These are phyloP conservation scores for Trichoderma erinaceum DNA, from an alignment of 495 filamentous ascomycete genomes.

Conservation along the genomic window DNA sequence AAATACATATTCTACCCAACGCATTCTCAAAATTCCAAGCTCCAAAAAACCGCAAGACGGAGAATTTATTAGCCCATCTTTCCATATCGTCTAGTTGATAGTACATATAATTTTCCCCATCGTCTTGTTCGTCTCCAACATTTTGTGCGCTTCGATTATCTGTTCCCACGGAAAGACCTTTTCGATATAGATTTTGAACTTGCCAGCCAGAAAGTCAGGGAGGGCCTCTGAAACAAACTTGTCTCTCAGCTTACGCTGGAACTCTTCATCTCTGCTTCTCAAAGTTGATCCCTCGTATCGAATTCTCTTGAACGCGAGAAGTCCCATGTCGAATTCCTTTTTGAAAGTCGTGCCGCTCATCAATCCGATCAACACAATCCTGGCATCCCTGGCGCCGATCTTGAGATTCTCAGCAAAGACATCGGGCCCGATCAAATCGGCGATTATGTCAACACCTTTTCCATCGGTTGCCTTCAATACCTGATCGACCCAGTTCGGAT, in stretches of 20 bases:
- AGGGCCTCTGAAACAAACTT: slow-evolving; percentile 64
- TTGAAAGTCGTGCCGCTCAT: slow-evolving; percentile 62
- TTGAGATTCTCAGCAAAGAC: slow-evolving; percentile 78
- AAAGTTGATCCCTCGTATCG: slow-evolving; percentile 75
- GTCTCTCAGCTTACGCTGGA: slow-evolving; percentile 73
- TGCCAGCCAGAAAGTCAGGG: slow-evolving; percentile 39
- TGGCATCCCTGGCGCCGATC: slow-evolving; percentile 65
- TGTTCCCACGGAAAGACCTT: slow-evolving; percentile 72
- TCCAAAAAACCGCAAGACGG: too few relatives aligned
- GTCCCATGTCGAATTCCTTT: slow-evolving; percentile 55
- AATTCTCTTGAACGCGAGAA: slow-evolving; percentile 66
- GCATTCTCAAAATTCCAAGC: too few relatives aligned
- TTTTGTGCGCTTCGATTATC: slow-evolving; percentile 69
- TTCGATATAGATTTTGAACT: slow-evolving; percentile 59
- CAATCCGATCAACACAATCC: slow-evolving; percentile 62
- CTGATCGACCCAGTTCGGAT: slow-evolving; percentile 63
- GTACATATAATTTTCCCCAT: slow-evolving; percentile 66
- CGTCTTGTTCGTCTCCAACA: slow-evolving; percentile 75
- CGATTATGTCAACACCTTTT: slow-evolving; percentile 58
- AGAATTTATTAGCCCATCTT: too few relatives aligned
- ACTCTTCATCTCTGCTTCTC: slow-evolving; percentile 68
- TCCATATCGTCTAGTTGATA: slow-evolving; percentile 23
- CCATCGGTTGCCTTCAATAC: slow-evolving; percentile 52
- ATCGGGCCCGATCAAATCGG: slow-evolving; percentile 75
- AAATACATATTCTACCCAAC: too few relatives aligned